Percentiles rank a stretch among this genome's conserved stretches.
Conservation (phyloP, 106 monocot genomes). For the Dendrobium nobile region DNA sequence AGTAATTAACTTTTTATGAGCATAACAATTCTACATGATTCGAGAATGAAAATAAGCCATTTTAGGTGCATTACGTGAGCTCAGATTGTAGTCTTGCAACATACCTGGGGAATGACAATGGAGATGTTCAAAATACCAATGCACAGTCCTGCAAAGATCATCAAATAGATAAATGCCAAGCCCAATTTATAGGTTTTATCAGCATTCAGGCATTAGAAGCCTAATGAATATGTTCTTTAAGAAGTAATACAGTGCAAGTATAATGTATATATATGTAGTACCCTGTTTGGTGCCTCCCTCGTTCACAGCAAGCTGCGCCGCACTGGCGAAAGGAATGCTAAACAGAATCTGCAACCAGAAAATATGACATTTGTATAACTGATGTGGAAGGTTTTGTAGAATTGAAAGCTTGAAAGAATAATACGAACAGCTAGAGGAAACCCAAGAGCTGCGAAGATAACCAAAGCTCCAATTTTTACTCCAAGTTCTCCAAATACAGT, state of each 20-base stretch:
- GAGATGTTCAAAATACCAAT: constrained; percentile 53
- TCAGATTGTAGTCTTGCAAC: too few species aligned
- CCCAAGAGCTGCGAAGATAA: constrained; percentile 38
- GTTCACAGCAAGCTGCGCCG: constrained; percentile 32
- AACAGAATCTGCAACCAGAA: constrained; percentile 22
- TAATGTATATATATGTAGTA: not conserved
- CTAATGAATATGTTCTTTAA: not conserved
- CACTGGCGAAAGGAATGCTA: constrained; percentile 49
- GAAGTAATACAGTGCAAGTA: not conserved
- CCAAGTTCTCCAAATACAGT: not conserved
- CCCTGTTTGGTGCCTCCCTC: constrained; percentile 42
- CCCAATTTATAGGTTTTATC: not conserved
- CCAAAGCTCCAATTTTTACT: constrained; percentile 28
- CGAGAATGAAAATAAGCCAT: too few species aligned
- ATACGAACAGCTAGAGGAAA: constrained; percentile 32
- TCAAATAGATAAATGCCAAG: not conserved
- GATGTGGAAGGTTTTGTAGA: not conserved
- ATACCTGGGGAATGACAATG: constrained; percentile 51
- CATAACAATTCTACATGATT: too few species aligned
- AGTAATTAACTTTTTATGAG: too few species aligned
- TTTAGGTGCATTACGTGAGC: too few species aligned
- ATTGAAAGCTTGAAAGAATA: not conserved
- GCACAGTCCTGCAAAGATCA: constrained; percentile 24
- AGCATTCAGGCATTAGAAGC: not conserved
- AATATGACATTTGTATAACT: not conserved